These are phyloP conservation scores for Fusarium sp. DNA, from an alignment of 2,329 filamentous ascomycete genomes.

Conservation along the genomic window DNA sequence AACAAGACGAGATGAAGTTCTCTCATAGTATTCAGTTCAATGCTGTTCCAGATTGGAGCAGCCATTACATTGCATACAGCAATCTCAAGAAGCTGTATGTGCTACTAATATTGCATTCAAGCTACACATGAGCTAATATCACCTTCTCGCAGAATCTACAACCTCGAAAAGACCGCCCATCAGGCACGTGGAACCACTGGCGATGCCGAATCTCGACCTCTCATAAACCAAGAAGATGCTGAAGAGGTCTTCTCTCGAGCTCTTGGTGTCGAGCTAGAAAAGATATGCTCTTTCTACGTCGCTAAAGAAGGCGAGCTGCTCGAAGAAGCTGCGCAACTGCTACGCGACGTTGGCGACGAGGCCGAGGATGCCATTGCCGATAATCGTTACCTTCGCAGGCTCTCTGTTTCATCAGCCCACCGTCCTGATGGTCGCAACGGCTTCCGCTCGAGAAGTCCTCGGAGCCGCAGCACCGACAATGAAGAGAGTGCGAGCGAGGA, in stretches of 20 bases:
- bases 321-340: constrained; percentile 79
- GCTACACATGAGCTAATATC: constrained; percentile 5
- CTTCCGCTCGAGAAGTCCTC: constrained; percentile 47
- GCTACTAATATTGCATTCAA: neutral
- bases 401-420: constrained; percentile 41
- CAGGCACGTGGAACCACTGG: constrained; percentile 60
- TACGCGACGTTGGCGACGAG: constrained; percentile 76
- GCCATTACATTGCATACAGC: constrained; percentile 97
- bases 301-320: constrained; percentile 89
- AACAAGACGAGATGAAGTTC: constrained; percentile 96
- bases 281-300: constrained; percentile 90
- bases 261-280: constrained; percentile 89
- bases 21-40: constrained; percentile 99
- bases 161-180: constrained; percentile 86
- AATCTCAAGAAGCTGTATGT: constrained; percentile 97
- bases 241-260: constrained; percentile 84
- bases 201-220: constrained; percentile 85
- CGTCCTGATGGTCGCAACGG: constrained; percentile 19
- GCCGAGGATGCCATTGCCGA: constrained; percentile 64
- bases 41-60: constrained; percentile 99
- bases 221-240: constrained; percentile 78
- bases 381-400: constrained; percentile 48
- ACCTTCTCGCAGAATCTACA: constrained; percentile 79
- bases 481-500: constrained; percentile 74
- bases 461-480: constrained; percentile 61